Evolutionary conservation across 352 stramenopile genomes (phyloP).

Genomic region (Globisporangium perplexum): DNA sequence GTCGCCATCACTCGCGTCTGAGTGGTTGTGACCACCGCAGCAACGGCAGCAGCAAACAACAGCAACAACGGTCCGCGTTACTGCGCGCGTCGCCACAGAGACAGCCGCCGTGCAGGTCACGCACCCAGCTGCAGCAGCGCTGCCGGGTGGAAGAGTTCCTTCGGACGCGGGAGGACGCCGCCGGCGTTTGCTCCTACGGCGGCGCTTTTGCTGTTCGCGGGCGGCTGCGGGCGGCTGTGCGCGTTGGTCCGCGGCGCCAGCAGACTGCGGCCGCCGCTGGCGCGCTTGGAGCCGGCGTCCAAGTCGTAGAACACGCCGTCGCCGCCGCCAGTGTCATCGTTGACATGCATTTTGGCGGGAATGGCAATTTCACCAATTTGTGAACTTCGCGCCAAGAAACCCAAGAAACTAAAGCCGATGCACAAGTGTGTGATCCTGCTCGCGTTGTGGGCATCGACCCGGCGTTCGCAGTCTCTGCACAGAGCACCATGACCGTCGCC

Average conservation of each 20-base stretch:
- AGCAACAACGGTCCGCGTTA: too few relatives aligned
- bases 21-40: too few relatives aligned
- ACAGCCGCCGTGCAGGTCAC: background rate
- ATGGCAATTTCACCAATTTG: too few relatives aligned
- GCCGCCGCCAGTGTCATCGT: slow-evolving; percentile 24
- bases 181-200: background rate
- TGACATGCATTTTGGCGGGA: background rate
- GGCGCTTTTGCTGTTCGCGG: background rate
- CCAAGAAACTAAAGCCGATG: too few relatives aligned
- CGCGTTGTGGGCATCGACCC: too few relatives aligned
- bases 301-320: slow-evolving; percentile 62
- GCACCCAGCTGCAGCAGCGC: slow-evolving; percentile 35
- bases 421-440: too few relatives aligned
- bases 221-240: background rate
- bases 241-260: slow-evolving; percentile 3
- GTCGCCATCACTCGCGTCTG: slow-evolving; percentile 1
- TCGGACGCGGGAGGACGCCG: slow-evolving; percentile 21
- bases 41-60: too few relatives aligned
- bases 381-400: too few relatives aligned
- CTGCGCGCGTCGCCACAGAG: background rate
- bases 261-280: slow-evolving; percentile 18
- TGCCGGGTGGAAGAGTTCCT: slow-evolving; percentile 37
- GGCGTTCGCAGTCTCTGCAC: too few relatives aligned
- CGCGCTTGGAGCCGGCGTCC: slow-evolving; percentile 23
- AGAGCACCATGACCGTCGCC: too few relatives aligned